Evolutionary conservation across 208 protist genomes (phyloP), one percentile per base, ranked within the genome.

Genomic region (Wallacemonas collosoma): DNA sequence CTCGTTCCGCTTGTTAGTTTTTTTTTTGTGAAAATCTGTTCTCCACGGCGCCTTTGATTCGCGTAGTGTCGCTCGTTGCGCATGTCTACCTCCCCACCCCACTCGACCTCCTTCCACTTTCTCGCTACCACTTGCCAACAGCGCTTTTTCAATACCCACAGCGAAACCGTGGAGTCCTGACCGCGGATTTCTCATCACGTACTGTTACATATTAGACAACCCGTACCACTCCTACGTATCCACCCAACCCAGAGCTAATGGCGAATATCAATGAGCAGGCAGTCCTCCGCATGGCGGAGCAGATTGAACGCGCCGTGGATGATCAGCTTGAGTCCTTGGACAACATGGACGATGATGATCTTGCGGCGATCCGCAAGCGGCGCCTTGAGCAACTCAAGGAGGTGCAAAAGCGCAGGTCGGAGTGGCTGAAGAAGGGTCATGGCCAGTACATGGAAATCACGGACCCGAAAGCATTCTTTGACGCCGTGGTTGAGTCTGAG

Each of bases 291-390:
- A 87, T 94, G 17, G 93, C 93, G 54, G 68, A 94, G 75, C 83
- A 79, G 65, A 95, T 97, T 54, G 93, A 97, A 58, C 81, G 88
- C 2, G 88, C 88, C 26, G 79, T 97, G 40, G 93, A 97, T 72
- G 85, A 93, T 76, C 86, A 96, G 66, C 75, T 96, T 43, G 85
- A 92, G 39, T 79, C 76, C 40, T 60, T 97, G 62, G 92, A 98
- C 63, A 82, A 91, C 56, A 87, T 98, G 87, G 93, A 98, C 68
- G 94, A 98, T 58, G 93, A 97, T 12, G 93, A 97, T 48, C 58
- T 98, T 15, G 56, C 81, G 39, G 75, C 68, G 0, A 85, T 98
- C 69, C 89, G 95, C 15, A 76, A 85, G 43, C 85, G 83, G 57
- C 71, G 95, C 14, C 17, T 96, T 44, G 76, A 85, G 67, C 81